Base-by-base conservation (phyloP, 1,284 basidiomycete genomes). In the Boletus albobrunnescens region DNA sequence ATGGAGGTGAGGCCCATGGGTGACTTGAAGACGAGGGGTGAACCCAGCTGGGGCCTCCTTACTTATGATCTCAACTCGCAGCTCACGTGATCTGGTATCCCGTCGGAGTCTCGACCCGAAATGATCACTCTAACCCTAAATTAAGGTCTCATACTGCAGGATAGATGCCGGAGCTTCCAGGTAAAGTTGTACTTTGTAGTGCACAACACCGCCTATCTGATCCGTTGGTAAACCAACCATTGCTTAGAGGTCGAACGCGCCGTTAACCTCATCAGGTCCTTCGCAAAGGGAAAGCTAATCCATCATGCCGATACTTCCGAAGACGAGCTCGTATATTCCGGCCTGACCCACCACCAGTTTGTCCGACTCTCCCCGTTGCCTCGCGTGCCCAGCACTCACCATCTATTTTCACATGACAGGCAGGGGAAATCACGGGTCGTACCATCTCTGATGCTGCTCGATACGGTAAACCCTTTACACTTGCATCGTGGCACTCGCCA, bases 241-340 rank as follows among this genome's bases (percentile, higher is more conserved):
- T 26, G 17, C 22, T 27, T 52, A 82, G 89, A 91, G 62, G 88
- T 91, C 8, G 83, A 91, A 65, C 71, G 81, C 33, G 87, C 88
- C 3, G 78, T 79, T 3, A 72, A 70, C 37, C 69, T 87, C 32
- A 65, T 91, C 33, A 72, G 74, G 42, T 64, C 70, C n/a, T 60
- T 82, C 7, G 81, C 78, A 11, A 64, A 69, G 4, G 82, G 79
- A 1, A 84, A 79, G 60, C 67, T 55, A 24, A 83, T 92, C 40
- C 64, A 68, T 31, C 64, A 67, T 12, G 82, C 90, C 0, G 76
- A 84, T 32, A 76, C 84, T 0, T 68, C 59, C 2, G 78, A 85
- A 56, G 90, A 92, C 63, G 68, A 69, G 1, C 81, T 91, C 46
- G 87, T 91, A 3, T 92, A 79, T 56, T 71, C 77, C 3, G 84